Evolutionary conservation across 305 asterid species (phyloP), one percentile per base, ranked within the genome.

Genomic region (Ajuga reptans): DNA sequence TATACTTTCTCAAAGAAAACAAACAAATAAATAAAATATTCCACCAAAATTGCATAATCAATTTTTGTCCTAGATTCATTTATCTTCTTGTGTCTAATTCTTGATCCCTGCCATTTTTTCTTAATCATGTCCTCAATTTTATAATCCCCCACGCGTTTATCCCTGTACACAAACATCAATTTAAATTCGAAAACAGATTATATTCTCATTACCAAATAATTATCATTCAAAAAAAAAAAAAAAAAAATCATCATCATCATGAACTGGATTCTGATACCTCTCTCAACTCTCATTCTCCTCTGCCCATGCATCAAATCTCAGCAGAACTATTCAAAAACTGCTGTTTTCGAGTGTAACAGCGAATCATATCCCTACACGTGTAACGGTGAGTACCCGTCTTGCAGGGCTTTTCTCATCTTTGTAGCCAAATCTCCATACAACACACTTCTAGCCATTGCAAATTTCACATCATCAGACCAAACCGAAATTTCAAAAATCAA

Each of bases 381-480:
- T 74, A 85, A 80, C 16, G 83, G 83, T 24, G 53, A 50, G 4
- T 7, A 45, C 31, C 56, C 69, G 4, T 75, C 89, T 45, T 85
- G 91, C 76, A 50, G 39, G 52, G 83, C 95, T 37, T 85, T 84
- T 41, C 78, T 87, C 65, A 75, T 81, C 42, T 87, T 87, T 81
- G 71, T 77, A 66, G 80, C 95, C 1, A 74, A 11, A 17, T 11
- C 37, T 45, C 91, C 95, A 0, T 81, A 74, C 66, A 60, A 68
- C 34, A 82, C 91, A 0, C 80, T 75, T 31, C 75, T 71, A 8
- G 70, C 80, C 50, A 82, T 87, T 64, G 83, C 91, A 57, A 54
- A 78, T 7, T 82, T 87, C 18, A 65, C 78, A 33, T 85, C 85
- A n/a, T 79, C 89, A 10, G 68, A 80, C 74, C 52, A 47, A 16